Percentiles rank a stretch among this genome's conserved stretches.
These are phyloP conservation scores for Geoglossum glabrum DNA, from an alignment of 495 filamentous ascomycete species.

Conservation along the genomic window DNA sequence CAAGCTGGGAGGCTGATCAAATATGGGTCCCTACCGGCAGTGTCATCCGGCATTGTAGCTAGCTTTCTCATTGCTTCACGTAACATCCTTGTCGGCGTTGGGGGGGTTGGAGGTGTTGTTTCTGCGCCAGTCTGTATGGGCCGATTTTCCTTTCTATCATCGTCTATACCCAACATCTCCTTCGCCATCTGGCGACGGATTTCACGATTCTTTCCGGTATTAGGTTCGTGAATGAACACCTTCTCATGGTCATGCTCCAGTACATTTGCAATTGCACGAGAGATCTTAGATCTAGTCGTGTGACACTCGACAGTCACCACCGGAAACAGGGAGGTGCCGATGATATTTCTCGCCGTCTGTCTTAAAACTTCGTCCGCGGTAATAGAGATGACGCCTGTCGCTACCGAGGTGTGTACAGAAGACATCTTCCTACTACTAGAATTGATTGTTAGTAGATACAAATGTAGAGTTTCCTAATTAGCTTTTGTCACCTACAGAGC, in stretches of 20 bases:
- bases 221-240: neutral
- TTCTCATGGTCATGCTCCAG: neutral
- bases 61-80: neutral
- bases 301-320: neutral
- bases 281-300: neutral
- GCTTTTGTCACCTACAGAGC: neutral
- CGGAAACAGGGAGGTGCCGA: neutral
- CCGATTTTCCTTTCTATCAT: neutral
- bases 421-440: neutral
- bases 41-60: neutral
- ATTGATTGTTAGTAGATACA: neutral
- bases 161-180: neutral
- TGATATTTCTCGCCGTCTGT: neutral
- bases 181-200: neutral
- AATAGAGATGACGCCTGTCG: neutral
- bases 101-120: neutral
- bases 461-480: neutral
- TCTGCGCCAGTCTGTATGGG: neutral
- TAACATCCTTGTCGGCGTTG: neutral
- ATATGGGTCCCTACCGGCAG: neutral
- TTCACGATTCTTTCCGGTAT: neutral
- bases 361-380: neutral
- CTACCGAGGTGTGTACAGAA: neutral
- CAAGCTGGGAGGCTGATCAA: neutral
- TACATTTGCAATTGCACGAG: neutral